A percentile compares a stretch with the other conserved stretches of the same genome.
These are phyloP conservation scores for Agroathelia rolfsii DNA, from an alignment of 1,284 basidiomycete species.

Conservation along the genomic window DNA sequence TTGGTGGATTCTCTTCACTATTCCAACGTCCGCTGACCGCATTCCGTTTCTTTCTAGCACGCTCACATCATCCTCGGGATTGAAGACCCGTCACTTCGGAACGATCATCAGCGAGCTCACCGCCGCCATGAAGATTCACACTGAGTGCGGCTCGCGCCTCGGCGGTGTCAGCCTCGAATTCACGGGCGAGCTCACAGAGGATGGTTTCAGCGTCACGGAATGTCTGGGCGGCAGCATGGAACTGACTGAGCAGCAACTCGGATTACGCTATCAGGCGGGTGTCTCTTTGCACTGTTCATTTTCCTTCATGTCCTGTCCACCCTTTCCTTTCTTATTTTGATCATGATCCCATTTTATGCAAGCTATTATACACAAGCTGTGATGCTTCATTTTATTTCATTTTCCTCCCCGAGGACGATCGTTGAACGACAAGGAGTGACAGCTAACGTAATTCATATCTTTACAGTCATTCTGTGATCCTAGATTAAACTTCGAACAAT, in stretches of 20 bases:
- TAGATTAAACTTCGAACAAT: constrained; percentile 75
- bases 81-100: constrained; percentile 86
- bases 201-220: constrained; percentile 88
- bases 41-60: constrained; percentile 43
- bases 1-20: constrained; percentile 6
- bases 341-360: too few relatives aligned
- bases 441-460: background rate
- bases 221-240: constrained; percentile 80
- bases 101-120: constrained; percentile 88
- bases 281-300: too few relatives aligned
- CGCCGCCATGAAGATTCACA: constrained; percentile 74
- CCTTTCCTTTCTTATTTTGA: constrained; percentile 3
- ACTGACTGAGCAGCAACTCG: constrained; percentile 62
- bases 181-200: constrained; percentile 89
- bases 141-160: constrained; percentile 58
- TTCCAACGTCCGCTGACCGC: constrained; percentile 2
- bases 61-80: constrained; percentile 61
- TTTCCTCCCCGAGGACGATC: background rate
- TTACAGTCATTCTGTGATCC: constrained; percentile 72
- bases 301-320: background rate
- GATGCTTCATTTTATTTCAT: too few relatives aligned
- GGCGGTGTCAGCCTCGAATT: constrained; percentile 97
- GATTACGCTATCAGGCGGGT: constrained; percentile 62
- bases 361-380: too few relatives aligned
- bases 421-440: constrained; percentile 1